Conservation (phyloP, 306 rosid species). For the Benincasa hispida region DNA sequence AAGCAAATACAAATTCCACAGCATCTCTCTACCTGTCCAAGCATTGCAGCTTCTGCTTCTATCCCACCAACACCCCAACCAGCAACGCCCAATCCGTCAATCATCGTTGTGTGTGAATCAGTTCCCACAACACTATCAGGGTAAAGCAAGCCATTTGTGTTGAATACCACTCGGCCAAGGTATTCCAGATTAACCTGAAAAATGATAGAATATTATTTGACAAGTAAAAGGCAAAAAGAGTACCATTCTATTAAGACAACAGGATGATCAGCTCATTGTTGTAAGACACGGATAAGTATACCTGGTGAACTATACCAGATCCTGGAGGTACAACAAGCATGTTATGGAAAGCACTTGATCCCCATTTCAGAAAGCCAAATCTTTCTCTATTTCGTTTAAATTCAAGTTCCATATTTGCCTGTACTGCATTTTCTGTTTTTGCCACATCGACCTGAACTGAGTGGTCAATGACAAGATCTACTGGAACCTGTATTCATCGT, state of each 20-base stretch:
- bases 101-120: slow-evolving; percentile 98
- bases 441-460: slow-evolving; percentile 97
- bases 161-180: slow-evolving; percentile 90
- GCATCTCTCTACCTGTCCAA: slow-evolving; percentile 62
- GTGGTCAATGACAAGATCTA: slow-evolving; percentile 96
- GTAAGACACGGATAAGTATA: neutral
- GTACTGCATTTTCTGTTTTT: slow-evolving; percentile 86
- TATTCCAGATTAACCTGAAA: slow-evolving; percentile 86
- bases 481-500: slow-evolving; percentile 55
- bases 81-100: slow-evolving; percentile 96
- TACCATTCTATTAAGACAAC: neutral
- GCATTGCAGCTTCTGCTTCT: slow-evolving; percentile 98
- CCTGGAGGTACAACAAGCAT: slow-evolving; percentile 98
- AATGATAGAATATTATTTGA: slow-evolving; percentile 10
- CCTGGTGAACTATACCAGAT: slow-evolving; percentile 97
- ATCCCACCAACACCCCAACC: slow-evolving; percentile 99
- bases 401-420: slow-evolving; percentile 82
- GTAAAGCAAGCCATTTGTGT: slow-evolving; percentile 68
- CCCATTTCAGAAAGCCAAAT: slow-evolving; percentile 95
- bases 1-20: neutral
- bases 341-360: slow-evolving; percentile 77
- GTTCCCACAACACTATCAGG: slow-evolving; percentile 98
- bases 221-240: neutral
- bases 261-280: slow-evolving; percentile 29
- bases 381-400: slow-evolving; percentile 76